These are phyloP conservation scores for Tulasnella sp. DNA, from an alignment of 768 basidiomycete genomes.

Conservation along the genomic window DNA sequence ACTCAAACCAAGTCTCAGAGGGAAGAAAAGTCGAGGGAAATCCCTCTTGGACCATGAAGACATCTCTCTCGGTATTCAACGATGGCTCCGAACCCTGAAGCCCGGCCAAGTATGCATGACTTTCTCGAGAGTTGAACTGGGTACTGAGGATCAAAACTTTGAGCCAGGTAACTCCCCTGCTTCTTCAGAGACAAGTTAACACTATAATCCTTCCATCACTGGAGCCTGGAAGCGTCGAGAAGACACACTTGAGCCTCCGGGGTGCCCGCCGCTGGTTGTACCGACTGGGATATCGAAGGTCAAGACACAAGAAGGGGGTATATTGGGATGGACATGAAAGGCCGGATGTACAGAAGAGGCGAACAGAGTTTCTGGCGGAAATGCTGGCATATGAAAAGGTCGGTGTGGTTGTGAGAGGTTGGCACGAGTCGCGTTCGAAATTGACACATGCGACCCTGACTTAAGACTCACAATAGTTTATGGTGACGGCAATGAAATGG, in stretches of 20 bases:
- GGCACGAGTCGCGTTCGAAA: neutral
- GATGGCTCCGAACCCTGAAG: neutral
- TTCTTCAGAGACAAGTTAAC: neutral
- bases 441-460: neutral
- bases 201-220: neutral
- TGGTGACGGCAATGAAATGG: neutral
- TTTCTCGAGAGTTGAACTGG: neutral
- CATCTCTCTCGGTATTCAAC: neutral
- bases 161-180: neutral
- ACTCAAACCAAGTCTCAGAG: neutral
- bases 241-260: neutral
- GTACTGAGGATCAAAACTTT: neutral
- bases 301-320: neutral
- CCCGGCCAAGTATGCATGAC: neutral
- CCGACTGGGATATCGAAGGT: neutral
- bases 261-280: neutral
- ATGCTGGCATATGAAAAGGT: neutral
- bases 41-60: neutral
- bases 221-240: neutral
- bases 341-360: neutral
- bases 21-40: neutral
- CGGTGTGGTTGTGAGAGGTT: neutral
- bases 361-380: neutral
- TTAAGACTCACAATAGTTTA: neutral
- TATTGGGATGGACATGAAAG: neutral